Evolutionary conservation across 2,329 filamentous ascomycete genomes (phyloP), one percentile per base, ranked within the genome.

Genomic region (Coniochaeta pulveracea): DNA sequence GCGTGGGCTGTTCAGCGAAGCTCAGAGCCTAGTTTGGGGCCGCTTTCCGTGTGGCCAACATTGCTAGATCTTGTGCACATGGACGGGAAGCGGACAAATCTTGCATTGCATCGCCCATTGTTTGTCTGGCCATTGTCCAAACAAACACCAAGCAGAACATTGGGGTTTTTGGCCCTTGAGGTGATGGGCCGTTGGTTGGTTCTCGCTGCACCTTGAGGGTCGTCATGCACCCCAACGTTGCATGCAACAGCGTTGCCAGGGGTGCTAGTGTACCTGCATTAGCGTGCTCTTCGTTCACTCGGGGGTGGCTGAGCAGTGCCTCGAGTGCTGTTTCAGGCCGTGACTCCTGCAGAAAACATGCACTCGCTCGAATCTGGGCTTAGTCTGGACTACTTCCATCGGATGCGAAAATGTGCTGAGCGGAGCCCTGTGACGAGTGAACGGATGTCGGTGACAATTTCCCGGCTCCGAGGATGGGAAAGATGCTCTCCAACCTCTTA

Each of bases 261-360:
- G 11, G 11, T 31, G n/a, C 6, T 3, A n/a, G 28, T n/a, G 30
- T 33, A 33, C 30, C 30, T 33, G 30, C 30, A 25, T 33, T 33
- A 33, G 30, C 19, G 30, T 15, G 19, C 30, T 18, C 25, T 24
- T n/a, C n/a, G n/a, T n/a, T n/a, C n/a, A n/a, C n/a, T n/a, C n/a
- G n/a, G n/a, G 6, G 12, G 30, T 33, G 30, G 30, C 30, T 33
- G 30, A 33, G 30, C 30, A 33, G 29, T 22, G 30, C 19, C 16
- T 19, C 28, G 19, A 31, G 30, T 18, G 30, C 22, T 12, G 30
- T 33, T 33, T 33, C 30, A 33, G 18, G 19, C 19, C 22, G 28
- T 31, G 14, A 6, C 27, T 15, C n/a, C n/a, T n/a, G n/a, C n/a
- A n/a, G n/a, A n/a, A n/a, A n/a, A n/a, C n/a, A n/a, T n/a, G n/a